Base-by-base conservation (phyloP, 1,284 basidiomycete genomes). In the Meira miltonrushii region DNA sequence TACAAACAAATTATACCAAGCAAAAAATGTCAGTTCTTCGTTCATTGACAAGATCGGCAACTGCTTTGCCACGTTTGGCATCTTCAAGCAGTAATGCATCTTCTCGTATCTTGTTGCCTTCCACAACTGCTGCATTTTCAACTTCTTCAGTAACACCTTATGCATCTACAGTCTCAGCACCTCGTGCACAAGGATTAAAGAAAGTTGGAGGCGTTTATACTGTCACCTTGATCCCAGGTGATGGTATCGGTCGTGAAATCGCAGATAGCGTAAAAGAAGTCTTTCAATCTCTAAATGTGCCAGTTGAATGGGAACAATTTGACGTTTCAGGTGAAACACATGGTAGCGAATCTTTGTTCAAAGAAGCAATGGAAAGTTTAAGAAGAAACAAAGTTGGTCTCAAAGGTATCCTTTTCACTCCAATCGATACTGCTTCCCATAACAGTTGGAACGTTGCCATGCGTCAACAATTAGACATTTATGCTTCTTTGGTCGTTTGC, bases 401-500 rank as follows among this genome's bases (percentile, higher is more conserved):
- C 74, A 99, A 99, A 84, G 95, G 92, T 75, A 97, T 98, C 73
- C 88, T 98, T 66, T 97, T 94, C 83, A 99, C 95, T 50, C 95
- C 94, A 69, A 92, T 95, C 77, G 95, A 93, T 59, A 89, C 91
- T 79, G 87, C 87, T 39, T 93, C 92, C 25, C 95, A 98, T 82
- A 93, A 95, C 75, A 97, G 93, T 64, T 98, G 95, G 95, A 99
- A 99, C 81, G 94, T 99, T 61, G 95, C 95, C 67, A 96, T 99
- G 91, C 90, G 95, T 74, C 94, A 97, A 81, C 90, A 94, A 79
- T 88, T 98, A 73, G 94, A 98, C 81, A 98, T 99, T 72, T 99
- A 97, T 81, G 94, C 95, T 44, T 96, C 93, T 23, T 89, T 98
- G 72, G 92, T 95, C 59, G 85, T 97, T 60, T 98, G 95, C 88